Evolutionary conservation across 2,329 filamentous ascomycete species (phyloP).

Genomic region (Penicillium psychrosexuale): DNA sequence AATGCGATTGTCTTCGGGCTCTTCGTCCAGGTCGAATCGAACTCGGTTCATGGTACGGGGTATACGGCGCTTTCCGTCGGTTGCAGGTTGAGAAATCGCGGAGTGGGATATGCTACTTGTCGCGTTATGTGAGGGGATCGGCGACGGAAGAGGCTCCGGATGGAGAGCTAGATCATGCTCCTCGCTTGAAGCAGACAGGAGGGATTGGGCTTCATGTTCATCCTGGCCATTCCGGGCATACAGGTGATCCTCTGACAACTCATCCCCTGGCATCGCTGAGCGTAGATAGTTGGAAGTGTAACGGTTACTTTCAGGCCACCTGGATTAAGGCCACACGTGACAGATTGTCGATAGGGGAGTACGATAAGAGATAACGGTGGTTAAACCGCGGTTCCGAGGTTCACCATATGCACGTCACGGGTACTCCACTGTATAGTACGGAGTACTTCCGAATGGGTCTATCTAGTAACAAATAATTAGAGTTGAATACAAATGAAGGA

Average conservation of each 20-base stretch:
- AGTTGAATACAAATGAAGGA: neutral
- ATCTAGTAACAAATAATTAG: neutral
- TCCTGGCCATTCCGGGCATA: conserved; percentile 30
- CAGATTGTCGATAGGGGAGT: neutral
- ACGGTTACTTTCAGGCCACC: conserved; percentile 25
- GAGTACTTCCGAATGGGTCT: neutral
- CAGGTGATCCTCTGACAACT: conserved; percentile 34
- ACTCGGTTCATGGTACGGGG: conserved; percentile 66
- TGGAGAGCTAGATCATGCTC: conserved; percentile 30
- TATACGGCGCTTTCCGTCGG: conserved; percentile 49
- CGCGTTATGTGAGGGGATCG: conserved; percentile 16
- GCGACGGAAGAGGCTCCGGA: conserved; percentile 21
- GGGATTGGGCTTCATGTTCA: conserved; percentile 33
- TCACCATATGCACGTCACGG: neutral
- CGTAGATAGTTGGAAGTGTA: conserved; percentile 8
- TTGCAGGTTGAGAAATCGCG: conserved; percentile 40
- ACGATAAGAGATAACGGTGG: conserved; percentile 3
- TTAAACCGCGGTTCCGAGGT: too few species aligned
- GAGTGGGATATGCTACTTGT: conserved; percentile 37
- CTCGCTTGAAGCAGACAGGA: conserved; percentile 32
- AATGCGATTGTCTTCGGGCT: conserved; percentile 26
- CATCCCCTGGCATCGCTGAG: conserved; percentile 44
- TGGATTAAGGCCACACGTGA: conserved; percentile 22
- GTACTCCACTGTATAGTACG: neutral
- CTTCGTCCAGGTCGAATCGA: conserved; percentile 61